These are phyloP conservation scores for Vitis hybrid DNA, from an alignment of 177 flowering plant genomes.

Conservation along the genomic window DNA sequence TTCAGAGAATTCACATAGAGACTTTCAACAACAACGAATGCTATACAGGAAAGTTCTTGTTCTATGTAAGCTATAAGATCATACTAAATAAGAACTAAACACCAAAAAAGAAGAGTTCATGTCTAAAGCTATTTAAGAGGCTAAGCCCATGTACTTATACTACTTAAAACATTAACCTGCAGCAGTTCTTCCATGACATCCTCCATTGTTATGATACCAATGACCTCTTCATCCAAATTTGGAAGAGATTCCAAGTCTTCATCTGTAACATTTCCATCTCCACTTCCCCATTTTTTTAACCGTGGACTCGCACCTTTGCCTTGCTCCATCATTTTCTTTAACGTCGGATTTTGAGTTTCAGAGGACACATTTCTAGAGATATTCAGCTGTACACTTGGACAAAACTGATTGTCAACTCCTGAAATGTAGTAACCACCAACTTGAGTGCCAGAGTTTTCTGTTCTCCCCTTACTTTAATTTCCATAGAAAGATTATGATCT, in stretches of 20 bases:
- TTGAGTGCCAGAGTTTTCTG: not conserved
- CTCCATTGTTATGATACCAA: slow-evolving; percentile 76
- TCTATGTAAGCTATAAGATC: not conserved
- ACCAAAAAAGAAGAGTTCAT: too few relatives aligned
- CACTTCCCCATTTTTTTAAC: slow-evolving; percentile 18
- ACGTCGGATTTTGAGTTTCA: slow-evolving; percentile 9
- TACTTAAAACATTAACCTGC: slow-evolving; percentile 36
- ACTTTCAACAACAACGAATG: too few relatives aligned
- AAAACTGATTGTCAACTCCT: slow-evolving; percentile 8
- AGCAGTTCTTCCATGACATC: slow-evolving; percentile 73
- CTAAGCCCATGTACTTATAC: not conserved
- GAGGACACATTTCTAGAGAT: slow-evolving; percentile 7
- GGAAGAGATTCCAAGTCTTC: slow-evolving; percentile 24
- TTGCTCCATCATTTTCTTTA: slow-evolving; percentile 1
- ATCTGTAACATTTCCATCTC: slow-evolving; percentile 8
- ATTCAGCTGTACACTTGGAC: slow-evolving; percentile 4
- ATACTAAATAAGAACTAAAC: not conserved
- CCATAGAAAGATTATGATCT: too few relatives aligned
- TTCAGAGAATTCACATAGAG: too few relatives aligned
- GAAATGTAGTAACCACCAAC: not conserved
- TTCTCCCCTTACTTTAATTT: not conserved
- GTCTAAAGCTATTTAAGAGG: not conserved
- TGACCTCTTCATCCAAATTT: slow-evolving; percentile 39
- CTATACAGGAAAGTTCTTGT: too few relatives aligned
- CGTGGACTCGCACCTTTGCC: slow-evolving; percentile 11